Conservation (phyloP, 352 stramenopile species). For the Phytophthora pinifolia region DNA sequence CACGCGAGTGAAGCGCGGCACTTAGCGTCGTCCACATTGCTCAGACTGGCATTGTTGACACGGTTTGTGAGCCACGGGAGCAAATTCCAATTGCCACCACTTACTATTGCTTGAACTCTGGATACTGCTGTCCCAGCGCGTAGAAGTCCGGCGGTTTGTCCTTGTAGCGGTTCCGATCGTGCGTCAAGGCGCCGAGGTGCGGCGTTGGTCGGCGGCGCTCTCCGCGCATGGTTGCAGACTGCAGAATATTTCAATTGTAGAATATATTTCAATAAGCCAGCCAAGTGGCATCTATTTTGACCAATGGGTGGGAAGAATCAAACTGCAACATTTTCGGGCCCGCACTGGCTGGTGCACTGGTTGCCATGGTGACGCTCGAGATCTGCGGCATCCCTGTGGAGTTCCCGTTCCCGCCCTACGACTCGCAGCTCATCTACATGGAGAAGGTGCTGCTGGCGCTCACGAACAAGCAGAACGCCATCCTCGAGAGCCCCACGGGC, state of each 20-base stretch:
- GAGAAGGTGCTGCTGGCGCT: slow-evolving; percentile 93
- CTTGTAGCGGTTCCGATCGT: slow-evolving; percentile 80
- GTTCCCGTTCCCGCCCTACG: slow-evolving; percentile 97
- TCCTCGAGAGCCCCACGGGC: slow-evolving; percentile 97
- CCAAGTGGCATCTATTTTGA: too few relatives aligned
- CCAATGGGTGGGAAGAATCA: too few relatives aligned
- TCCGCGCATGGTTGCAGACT: slow-evolving; percentile 46
- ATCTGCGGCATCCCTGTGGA: slow-evolving; percentile 91
- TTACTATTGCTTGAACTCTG: slow-evolving; percentile 67
- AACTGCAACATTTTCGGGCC: slow-evolving; percentile 26
- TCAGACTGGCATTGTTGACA: slow-evolving; percentile 35
- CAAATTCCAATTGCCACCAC: slow-evolving; percentile 13
- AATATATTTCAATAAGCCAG: too few relatives aligned
- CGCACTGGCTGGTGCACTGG: slow-evolving; percentile 4
- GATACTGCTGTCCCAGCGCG: slow-evolving; percentile 57
- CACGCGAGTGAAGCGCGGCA: slow-evolving; percentile 65
- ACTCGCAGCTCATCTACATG: slow-evolving; percentile 98
- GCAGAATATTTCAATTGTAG: too few relatives aligned
- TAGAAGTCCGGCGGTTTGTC: slow-evolving; percentile 74
- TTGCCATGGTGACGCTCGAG: slow-evolving; percentile 69
- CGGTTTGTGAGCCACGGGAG: slow-evolving; percentile 1
- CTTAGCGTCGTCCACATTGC: slow-evolving; percentile 60
- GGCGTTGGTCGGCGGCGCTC: slow-evolving; percentile 58
- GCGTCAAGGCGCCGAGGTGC: slow-evolving; percentile 57
- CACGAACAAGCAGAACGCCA: slow-evolving; percentile 91